phyloP scores from a whole-genome alignment of 352 stramenopile species.

The Globisporangium spinosum region DNA sequence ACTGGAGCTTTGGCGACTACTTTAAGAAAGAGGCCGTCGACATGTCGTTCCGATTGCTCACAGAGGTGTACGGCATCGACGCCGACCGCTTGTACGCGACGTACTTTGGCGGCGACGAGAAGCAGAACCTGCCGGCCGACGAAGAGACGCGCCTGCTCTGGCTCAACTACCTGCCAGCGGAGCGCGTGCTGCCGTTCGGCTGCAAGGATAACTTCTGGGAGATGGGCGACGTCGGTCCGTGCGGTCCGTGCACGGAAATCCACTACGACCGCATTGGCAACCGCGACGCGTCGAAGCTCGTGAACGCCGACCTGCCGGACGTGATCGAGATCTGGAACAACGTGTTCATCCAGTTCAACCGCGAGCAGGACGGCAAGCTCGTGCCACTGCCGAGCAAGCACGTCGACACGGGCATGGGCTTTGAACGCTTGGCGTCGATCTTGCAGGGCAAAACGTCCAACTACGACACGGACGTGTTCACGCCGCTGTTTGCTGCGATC shows the following conservation, averaged over 20 bases:
- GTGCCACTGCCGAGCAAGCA: slow-evolving; percentile 93
- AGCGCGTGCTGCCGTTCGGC: slow-evolving; percentile 92
- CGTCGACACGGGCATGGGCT: slow-evolving; percentile 99
- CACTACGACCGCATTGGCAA: slow-evolving; percentile 98
- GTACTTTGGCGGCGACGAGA: slow-evolving; percentile 97
- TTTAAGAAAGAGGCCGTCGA: slow-evolving; percentile 98
- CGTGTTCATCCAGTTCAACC: slow-evolving; percentile 99
- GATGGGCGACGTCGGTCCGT: slow-evolving; percentile 99
- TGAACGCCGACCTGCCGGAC: slow-evolving; percentile 97
- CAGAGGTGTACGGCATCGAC: slow-evolving; percentile 94
- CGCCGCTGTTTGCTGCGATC: slow-evolving; percentile 94
- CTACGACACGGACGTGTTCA: slow-evolving; percentile 99
- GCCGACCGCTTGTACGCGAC: slow-evolving; percentile 94
- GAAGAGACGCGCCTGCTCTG: slow-evolving; percentile 92
- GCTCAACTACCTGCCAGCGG: slow-evolving; percentile 82
- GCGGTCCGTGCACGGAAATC: slow-evolving; percentile 98
- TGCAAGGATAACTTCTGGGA: slow-evolving; percentile 99
- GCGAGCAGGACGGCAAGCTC: slow-evolving; percentile 88
- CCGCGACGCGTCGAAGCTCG: slow-evolving; percentile 89
- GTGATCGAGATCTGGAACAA: slow-evolving; percentile 99
- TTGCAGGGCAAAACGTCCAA: slow-evolving; percentile 94
- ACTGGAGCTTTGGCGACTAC: slow-evolving; percentile 99
- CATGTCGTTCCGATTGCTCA: slow-evolving; percentile 96
- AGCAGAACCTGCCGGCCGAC: slow-evolving; percentile 76
- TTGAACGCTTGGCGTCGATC: slow-evolving; percentile 93